Conservation (phyloP, 306 rosid genomes). For the Alnus glutinosa region DNA sequence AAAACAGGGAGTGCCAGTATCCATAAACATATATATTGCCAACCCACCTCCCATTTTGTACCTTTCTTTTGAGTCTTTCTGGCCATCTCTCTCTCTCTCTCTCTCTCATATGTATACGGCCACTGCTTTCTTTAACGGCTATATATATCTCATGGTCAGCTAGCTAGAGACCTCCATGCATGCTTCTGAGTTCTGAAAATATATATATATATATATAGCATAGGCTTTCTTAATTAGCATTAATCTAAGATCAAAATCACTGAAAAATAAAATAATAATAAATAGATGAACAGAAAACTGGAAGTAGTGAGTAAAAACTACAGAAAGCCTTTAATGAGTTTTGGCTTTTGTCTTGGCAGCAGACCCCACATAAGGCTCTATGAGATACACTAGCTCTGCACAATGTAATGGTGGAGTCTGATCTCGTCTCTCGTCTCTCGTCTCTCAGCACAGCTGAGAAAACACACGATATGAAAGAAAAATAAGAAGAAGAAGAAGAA, state of each 20-base stretch:
- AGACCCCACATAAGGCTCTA: not conserved
- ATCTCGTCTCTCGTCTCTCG: not conserved
- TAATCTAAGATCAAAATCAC: not conserved
- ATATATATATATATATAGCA: not conserved
- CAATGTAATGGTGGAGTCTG: not conserved
- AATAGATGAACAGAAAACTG: not conserved
- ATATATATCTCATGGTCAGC: not conserved
- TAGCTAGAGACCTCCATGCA: not conserved
- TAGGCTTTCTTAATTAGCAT: not conserved
- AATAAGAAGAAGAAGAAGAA: not conserved
- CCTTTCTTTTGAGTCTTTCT: not conserved
- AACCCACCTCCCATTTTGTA: constrained; percentile 13
- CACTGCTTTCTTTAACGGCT: constrained; percentile 3
- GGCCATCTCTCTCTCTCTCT: not conserved
- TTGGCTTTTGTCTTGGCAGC: constrained; percentile 6
- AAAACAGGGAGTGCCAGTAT: constrained; percentile 7
- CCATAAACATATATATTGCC: not conserved
- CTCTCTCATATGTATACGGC: not conserved
- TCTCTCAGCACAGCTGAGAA: not conserved
- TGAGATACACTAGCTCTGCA: no score
- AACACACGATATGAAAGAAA: not conserved
- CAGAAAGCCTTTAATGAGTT: not conserved
- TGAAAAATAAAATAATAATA: not conserved
- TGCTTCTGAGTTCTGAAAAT: not conserved
- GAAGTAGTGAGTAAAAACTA: not conserved